Conservation (phyloP, 345 rosid genomes). For the Boechera retrofracta region DNA sequence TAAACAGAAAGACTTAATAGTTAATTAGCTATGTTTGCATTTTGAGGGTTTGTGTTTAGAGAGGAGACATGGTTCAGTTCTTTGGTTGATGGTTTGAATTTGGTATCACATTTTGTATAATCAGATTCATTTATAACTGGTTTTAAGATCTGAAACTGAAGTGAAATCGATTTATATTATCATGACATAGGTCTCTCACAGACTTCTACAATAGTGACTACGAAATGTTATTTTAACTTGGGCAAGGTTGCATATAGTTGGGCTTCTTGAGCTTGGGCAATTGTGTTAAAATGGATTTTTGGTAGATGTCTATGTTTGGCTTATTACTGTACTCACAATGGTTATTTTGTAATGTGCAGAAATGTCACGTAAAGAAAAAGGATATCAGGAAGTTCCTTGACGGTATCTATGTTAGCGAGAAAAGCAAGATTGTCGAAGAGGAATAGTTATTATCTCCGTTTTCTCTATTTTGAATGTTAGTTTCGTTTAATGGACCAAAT, state of each 20-base stretch:
- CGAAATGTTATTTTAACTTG: no score
- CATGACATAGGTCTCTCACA: conserved; percentile 22
- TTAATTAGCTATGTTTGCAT: no score
- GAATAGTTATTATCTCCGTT: neutral
- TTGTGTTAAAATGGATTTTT: neutral
- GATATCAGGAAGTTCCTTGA: conserved; percentile 75
- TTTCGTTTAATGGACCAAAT: conserved; percentile 18
- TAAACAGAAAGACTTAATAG: no score
- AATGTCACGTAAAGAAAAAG: conserved; percentile 70
- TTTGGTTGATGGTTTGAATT: neutral
- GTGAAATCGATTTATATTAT: neutral
- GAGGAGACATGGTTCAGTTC: neutral
- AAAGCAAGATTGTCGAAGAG: conserved; percentile 50
- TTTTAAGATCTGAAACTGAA: no score
- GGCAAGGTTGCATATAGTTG: neutral
- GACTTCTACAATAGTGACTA: no score
- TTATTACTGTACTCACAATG: neutral
- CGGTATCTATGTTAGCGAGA: conserved; percentile 72
- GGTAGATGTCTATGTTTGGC: neutral
- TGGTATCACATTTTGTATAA: neutral
- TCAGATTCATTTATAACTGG: no score
- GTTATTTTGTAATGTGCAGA: conserved; percentile 39
- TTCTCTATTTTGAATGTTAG: conserved; percentile 21
- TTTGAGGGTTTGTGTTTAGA: neutral
- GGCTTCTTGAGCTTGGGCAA: neutral